phyloP scores from a whole-genome alignment of 352 stramenopile species.

The Phytophthora aleatoria region DNA sequence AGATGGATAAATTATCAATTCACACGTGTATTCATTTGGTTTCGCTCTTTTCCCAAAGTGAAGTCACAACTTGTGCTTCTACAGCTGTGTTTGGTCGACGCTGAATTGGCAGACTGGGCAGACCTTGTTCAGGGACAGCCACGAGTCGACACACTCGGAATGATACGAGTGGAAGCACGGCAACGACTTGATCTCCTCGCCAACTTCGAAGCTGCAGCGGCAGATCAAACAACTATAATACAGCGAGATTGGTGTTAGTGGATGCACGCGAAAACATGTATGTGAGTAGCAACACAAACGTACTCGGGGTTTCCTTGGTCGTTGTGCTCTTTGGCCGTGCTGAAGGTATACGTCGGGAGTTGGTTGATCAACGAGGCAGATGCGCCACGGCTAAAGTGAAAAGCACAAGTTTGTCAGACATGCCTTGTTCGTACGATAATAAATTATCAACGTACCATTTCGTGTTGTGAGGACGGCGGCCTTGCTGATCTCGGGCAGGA shows the following conservation, averaged over 20 bases:
- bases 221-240: constrained; percentile 91
- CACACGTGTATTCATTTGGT: constrained; percentile 42
- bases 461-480: constrained; percentile 21
- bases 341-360: constrained; percentile 83
- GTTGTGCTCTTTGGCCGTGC: constrained; percentile 47
- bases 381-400: constrained; percentile 56
- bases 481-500: constrained; percentile 30
- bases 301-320: constrained; percentile 65
- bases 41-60: constrained; percentile 11
- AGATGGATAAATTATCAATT: constrained; percentile 64
- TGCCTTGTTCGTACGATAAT: constrained; percentile 14
- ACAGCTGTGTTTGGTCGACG: constrained; percentile 53
- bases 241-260: constrained; percentile 2
- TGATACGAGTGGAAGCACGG: constrained; percentile 95
- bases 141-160: constrained; percentile 92
- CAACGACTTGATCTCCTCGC: constrained; percentile 93
- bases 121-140: constrained; percentile 91
- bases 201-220: constrained; percentile 86
- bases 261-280: neutral
- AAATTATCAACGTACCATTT: constrained; percentile 33
- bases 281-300: constrained; percentile 6
- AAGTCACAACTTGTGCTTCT: constrained; percentile 4
- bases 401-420: constrained; percentile 9
- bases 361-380: constrained; percentile 73
- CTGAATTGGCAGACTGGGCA: constrained; percentile 91